Evolutionary conservation across 2,329 filamentous ascomycete genomes (phyloP), one percentile per base, ranked within the genome.

Genomic region (Aspergillus sp.): DNA sequence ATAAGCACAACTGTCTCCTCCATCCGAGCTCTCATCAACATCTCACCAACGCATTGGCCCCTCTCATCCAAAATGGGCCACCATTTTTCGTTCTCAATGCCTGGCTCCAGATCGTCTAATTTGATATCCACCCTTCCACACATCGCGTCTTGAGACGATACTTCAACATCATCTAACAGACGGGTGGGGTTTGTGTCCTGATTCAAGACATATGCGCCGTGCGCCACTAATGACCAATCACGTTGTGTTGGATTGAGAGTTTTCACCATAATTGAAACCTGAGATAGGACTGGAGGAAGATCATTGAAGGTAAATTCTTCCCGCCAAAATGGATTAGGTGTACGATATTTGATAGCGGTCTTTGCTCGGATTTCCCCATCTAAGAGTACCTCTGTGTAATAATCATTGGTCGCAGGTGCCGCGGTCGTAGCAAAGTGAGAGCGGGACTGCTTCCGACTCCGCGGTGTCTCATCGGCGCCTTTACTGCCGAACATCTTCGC

Each of bases 1-100:
- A 96, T 88, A 38, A 99, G 81, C 9, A 98, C 93, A 6, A 96
- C 89, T 49, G 95, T 86, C 74, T 99, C 93, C 54, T 96, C 91
- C 62, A 95, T 87, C 44, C 88, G 86, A 20, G 96, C 81, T 68
- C 87, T 91, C 74, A 97, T 85, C 51, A 96, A 81, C 78, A 96
- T 89, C 60, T 93, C 91, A 26, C 93, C 93, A 48, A 96, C 84
- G 1, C 82, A 80, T 65, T 92, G 88, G 59, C 90, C 86, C 62
- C 85, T 86, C 63, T 89, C 87, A 67, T 96, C 91, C 48, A 88
- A 76, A 20, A 96, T 85, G 15, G 88, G 89, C 79, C 91, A 89
- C 93, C 93, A 97, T 67, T 92, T 89, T 73, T 98, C 93, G 34
- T 88, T 83, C 56, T 93, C 89, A 67, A 89, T 89, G 15, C 87